Conservation (phyloP, 2,329 filamentous ascomycete species). For the Epichloe festucae region DNA sequence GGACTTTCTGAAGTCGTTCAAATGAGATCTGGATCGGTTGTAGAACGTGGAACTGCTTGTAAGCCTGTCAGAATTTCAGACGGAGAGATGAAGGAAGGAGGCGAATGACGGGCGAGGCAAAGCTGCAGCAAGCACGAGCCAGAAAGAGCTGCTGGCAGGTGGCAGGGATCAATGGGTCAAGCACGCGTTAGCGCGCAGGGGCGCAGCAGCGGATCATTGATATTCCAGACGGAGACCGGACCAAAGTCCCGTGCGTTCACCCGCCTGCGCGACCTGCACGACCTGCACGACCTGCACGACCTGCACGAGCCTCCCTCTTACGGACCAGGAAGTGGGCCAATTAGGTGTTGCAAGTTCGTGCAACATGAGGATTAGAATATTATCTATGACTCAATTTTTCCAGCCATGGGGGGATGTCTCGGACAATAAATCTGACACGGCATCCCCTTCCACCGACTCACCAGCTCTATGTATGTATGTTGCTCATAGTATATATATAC, state of each 20-base stretch:
- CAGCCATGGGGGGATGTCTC: neutral
- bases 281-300: neutral
- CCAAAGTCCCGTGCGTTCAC: neutral
- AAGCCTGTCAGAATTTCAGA: neutral
- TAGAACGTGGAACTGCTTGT: neutral
- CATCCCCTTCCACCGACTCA: neutral
- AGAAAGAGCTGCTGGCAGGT: conserved; percentile 1
- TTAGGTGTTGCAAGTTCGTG: no score
- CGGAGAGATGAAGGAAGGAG: neutral
- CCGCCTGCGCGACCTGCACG: neutral
- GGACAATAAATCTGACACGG: neutral
- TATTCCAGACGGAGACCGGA: neutral
- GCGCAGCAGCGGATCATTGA: neutral
- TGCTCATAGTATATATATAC: neutral
- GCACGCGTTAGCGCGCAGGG: neutral
- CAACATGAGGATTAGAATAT: no score
- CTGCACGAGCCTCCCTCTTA: neutral
- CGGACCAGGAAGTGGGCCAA: no score
- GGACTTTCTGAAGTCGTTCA: neutral
- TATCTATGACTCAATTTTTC: neutral
- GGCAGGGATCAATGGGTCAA: neutral
- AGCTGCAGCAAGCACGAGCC: neutral
- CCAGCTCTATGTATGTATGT: neutral
- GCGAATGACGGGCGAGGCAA: neutral
- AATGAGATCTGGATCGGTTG: neutral